Conservation (phyloP, 1,284 basidiomycete species). For the Irpex lacteus region DNA sequence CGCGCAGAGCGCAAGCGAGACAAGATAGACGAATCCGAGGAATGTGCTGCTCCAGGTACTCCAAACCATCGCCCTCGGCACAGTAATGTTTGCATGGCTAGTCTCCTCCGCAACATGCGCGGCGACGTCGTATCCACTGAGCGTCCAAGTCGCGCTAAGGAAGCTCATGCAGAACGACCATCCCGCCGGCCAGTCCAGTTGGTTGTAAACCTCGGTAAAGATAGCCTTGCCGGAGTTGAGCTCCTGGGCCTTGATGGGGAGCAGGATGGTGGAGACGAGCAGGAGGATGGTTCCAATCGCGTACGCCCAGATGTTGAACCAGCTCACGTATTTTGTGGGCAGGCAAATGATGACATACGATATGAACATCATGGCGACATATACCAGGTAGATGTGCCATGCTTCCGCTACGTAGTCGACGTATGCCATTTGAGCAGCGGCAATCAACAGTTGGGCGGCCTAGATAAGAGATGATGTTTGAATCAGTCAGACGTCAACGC, state of each 20-base stretch:
- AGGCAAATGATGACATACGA: constrained; percentile 20
- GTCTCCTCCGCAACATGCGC: constrained; percentile 20
- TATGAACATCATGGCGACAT: constrained; percentile 20
- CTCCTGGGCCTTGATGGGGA: constrained; percentile 11
- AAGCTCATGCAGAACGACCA: constrained; percentile 21
- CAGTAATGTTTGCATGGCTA: constrained; percentile 13
- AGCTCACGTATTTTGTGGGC: constrained; percentile 19
- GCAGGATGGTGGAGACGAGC: constrained; percentile 10
- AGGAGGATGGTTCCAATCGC: constrained; percentile 16
- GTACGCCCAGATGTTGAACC: constrained; percentile 21
- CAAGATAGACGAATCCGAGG: constrained; percentile 16
- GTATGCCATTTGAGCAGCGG: constrained; percentile 14
- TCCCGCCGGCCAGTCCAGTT: constrained; percentile 15
- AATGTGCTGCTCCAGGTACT: constrained; percentile 14
- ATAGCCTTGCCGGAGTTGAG: constrained; percentile 13
- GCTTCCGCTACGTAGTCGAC: constrained; percentile 11
- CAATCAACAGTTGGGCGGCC: constrained; percentile 19
- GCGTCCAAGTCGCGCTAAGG: constrained; percentile 18
- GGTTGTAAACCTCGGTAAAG: constrained; percentile 15
- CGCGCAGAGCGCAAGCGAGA: constrained; percentile 17
- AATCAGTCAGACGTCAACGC: neutral
- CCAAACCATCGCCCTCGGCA: constrained; percentile 19
- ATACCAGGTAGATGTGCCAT: constrained; percentile 20
- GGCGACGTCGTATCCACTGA: constrained; percentile 16
- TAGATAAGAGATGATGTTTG: neutral